Conservation (phyloP, 192 early-diverging fungal genomes). For the Chytriomyces sp. region DNA sequence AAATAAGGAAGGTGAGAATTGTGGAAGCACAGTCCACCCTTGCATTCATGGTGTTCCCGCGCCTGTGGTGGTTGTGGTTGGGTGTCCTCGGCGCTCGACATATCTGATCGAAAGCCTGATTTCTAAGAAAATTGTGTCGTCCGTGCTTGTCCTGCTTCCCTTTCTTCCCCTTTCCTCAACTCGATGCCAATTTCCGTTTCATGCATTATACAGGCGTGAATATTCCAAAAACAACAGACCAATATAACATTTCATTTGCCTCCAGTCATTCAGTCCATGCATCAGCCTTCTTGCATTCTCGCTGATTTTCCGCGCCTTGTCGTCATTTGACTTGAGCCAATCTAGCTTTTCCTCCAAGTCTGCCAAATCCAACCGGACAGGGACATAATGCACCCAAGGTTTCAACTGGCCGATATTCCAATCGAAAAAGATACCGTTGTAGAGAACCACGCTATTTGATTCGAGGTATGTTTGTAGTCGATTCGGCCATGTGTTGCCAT, state of each 20-base stretch:
- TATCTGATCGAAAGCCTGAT: no score
- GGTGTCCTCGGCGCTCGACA: background rate
- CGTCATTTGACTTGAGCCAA: slow-evolving; percentile 9
- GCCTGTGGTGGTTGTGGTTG: background rate
- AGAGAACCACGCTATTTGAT: background rate
- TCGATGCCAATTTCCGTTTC: no score
- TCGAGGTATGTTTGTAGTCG: background rate
- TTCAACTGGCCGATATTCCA: background rate
- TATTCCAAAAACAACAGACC: background rate
- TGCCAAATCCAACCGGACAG: slow-evolving; percentile 10
- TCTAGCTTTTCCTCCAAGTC: slow-evolving; percentile 3
- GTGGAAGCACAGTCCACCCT: background rate
- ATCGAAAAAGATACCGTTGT: slow-evolving; percentile 7
- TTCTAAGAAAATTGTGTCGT: no score
- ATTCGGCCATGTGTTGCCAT: background rate
- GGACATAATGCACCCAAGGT: slow-evolving; percentile 25
- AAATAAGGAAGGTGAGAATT: background rate
- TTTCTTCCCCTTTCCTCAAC: no score
- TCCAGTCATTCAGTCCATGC: no score
- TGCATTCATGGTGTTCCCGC: background rate
- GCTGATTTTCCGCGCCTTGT: background rate
- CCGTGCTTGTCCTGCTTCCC: no score
- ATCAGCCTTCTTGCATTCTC: background rate
- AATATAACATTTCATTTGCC: slow-evolving; percentile 2
- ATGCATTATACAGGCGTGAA: no score